phyloP scores from a whole-genome alignment of 495 filamentous ascomycete species.

The Penicillium ucsense region DNA sequence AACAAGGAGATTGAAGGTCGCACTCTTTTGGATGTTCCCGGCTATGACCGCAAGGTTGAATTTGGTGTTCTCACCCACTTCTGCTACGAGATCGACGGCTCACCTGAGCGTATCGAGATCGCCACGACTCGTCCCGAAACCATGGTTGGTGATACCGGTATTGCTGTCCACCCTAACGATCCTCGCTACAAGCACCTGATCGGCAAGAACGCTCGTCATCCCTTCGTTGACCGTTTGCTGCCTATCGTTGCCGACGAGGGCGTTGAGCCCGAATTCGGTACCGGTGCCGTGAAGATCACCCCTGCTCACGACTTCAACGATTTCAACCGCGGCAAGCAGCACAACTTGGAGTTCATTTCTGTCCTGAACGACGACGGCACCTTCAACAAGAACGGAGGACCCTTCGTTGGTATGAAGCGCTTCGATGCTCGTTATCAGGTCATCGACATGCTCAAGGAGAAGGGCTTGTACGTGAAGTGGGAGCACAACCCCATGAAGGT shows the following conservation, averaged over 20 bases:
- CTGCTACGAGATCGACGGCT: constrained; percentile 58
- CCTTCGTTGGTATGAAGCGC: constrained; percentile 57
- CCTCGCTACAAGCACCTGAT: constrained; percentile 54
- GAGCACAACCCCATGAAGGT: constrained; percentile 73
- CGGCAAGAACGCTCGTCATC: constrained; percentile 61
- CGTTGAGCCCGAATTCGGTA: constrained; percentile 67
- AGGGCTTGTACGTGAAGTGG: constrained; percentile 65
- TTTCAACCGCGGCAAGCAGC: constrained; percentile 58
- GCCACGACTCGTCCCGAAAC: constrained; percentile 74
- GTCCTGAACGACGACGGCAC: constrained; percentile 51
- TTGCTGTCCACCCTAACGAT: constrained; percentile 70
- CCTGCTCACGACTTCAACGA: constrained; percentile 74
- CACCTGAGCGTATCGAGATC: constrained; percentile 58
- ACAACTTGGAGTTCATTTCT: constrained; percentile 47
- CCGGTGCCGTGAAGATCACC: constrained; percentile 72
- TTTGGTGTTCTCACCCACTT: constrained; percentile 64
- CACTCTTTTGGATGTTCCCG: constrained; percentile 56
- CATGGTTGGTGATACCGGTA: constrained; percentile 71
- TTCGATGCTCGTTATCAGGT: constrained; percentile 69
- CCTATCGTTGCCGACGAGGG: constrained; percentile 62
- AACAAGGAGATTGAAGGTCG: constrained; percentile 61
- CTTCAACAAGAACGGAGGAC: constrained; percentile 53
- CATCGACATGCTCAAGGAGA: constrained; percentile 57
- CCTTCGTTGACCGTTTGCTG: constrained; percentile 56
- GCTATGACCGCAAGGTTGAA: constrained; percentile 59